Percentiles rank a stretch among this genome's conserved stretches.
Conservation (phyloP, 345 rosid species). For the Microthlaspi erraticum region DNA sequence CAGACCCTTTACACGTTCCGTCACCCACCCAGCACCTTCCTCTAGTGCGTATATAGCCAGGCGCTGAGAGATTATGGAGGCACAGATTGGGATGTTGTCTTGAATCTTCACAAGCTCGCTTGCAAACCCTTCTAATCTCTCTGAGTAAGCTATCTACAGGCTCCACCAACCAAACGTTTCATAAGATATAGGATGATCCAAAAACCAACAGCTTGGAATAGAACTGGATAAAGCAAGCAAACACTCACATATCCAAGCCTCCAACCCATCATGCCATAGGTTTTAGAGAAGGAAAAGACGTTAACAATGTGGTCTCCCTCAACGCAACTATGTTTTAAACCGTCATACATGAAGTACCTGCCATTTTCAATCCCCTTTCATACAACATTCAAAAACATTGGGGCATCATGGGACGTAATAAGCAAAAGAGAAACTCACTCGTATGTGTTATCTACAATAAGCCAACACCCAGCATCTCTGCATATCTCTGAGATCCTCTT, state of each 20-base stretch:
- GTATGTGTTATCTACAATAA: constrained; percentile 93
- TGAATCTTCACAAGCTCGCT: constrained; percentile 81
- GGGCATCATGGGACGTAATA: background rate
- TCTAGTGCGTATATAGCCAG: constrained; percentile 84
- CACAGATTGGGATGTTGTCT: constrained; percentile 95
- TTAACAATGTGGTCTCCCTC: constrained; percentile 94
- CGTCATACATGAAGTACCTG: constrained; percentile 98
- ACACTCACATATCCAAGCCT: constrained; percentile 95
- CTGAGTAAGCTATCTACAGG: constrained; percentile 89
- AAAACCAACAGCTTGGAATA: background rate
- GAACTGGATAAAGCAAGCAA: background rate
- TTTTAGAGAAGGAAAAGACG: constrained; percentile 96
- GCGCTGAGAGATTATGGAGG: constrained; percentile 76
- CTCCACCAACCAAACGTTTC: constrained; percentile 23
- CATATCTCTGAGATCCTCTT: constrained; percentile 91
- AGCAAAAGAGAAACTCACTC: constrained; percentile 67
- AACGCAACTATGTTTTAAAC: constrained; percentile 77
- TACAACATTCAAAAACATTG: background rate
- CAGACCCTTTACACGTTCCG: constrained; percentile 68
- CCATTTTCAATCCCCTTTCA: constrained; percentile 16
- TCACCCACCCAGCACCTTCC: constrained; percentile 81
- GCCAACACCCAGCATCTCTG: constrained; percentile 88
- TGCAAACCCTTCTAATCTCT: constrained; percentile 71
- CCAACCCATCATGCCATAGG: constrained; percentile 99
- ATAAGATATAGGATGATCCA: background rate